Evolutionary conservation across 2,329 filamentous ascomycete species (phyloP), one percentile per base, ranked within the genome.

Genomic region (Capronia coronata): DNA sequence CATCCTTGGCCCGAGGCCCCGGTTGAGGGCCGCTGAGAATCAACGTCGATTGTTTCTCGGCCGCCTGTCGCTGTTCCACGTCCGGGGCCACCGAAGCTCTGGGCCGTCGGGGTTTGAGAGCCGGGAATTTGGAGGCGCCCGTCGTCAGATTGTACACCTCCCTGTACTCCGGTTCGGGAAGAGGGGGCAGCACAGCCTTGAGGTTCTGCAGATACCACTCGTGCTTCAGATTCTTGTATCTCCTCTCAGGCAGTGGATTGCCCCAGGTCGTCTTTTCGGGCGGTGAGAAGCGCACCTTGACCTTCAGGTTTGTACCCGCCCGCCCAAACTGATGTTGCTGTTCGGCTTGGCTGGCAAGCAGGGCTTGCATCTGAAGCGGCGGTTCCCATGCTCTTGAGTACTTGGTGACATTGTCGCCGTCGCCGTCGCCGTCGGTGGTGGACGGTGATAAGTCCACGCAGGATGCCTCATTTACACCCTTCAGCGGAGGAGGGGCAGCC

Each of bases 191-290:
- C 11, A 69, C 52, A 40, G 58, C 61, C 1, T 57, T 43, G 14
- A 67, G 48, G 22, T 64, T 55, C 16, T 49, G 55, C 1, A 56
- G 48, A 54, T 71, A 72, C 68, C 69, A 72, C 43, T 61, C 55
- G 32, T 56, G 63, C 27, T 65, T 63, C 40, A 69, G 64, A 41
- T 68, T 70, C 37, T 55, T 60, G 41, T 61, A 60, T 13, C 68
- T 67, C 18, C 48, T 51, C 18, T 52, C 35, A 9, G 63, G 47
- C 2, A 70, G 21, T 3, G 64, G 64, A 30, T 58, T 62, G 4
- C 64, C 63, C 67, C 68, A 71, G 38, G 58, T 64, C 46, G 67
- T 68, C 30, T 60, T 52, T 44, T 60, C 57, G 1, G 68, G 68
- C n/a, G 69, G 63, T 2, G 51, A 52, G 3, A 67, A 67, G 10